Conservation (phyloP, 2,329 filamentous ascomycete genomes). For the Didymella lethalis region DNA sequence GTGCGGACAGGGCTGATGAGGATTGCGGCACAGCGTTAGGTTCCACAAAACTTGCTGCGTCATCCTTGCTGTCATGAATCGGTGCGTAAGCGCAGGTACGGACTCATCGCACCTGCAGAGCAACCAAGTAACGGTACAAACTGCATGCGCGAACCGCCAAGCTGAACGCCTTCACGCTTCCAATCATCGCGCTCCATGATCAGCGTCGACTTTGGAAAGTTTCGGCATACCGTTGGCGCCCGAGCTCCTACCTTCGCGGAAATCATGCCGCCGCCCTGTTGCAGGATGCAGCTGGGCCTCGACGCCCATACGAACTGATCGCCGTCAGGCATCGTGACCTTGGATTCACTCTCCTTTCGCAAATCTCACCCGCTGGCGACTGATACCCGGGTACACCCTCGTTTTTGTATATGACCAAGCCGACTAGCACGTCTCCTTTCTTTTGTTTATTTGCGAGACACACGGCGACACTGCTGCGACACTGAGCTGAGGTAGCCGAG, state of each 20-base stretch:
- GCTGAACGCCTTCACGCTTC: background rate
- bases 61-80: constrained; percentile 16
- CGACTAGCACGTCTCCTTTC: constrained; percentile 8
- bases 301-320: constrained; percentile 13
- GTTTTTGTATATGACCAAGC: constrained; percentile 3
- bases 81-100: constrained; percentile 5
- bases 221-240: constrained; percentile 5
- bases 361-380: background rate
- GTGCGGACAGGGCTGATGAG: constrained; percentile 1
- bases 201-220: background rate
- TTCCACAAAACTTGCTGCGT: constrained; percentile 4
- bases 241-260: constrained; percentile 8
- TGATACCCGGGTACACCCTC: constrained; percentile 10
- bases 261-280: constrained; percentile 11
- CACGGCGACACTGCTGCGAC: constrained; percentile 6
- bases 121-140: background rate
- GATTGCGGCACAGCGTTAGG: background rate
- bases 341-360: constrained; percentile 12
- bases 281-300: constrained; percentile 17
- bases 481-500: constrained; percentile 11
- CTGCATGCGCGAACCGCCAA: background rate
- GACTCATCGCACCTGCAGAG: constrained; percentile 1
- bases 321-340: constrained; percentile 10
- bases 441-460: constrained; percentile 12
- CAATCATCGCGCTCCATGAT: background rate